These are phyloP conservation scores for Xylaria sp. DNA, from an alignment of 2,329 filamentous ascomycete species.

Conservation along the genomic window DNA sequence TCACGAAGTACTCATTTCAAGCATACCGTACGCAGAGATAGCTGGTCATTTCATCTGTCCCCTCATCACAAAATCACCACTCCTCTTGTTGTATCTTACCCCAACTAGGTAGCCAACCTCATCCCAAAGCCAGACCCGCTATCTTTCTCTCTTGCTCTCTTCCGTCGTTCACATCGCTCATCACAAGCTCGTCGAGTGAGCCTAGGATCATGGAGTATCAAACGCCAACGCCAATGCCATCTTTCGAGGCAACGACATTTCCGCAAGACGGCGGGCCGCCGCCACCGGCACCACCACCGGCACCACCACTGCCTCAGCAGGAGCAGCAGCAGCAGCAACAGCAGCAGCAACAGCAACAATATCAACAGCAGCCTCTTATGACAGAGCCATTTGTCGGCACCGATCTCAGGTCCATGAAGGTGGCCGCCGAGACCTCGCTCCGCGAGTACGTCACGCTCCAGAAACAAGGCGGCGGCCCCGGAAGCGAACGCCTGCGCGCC, in stretches of 20 bases:
- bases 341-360: constrained; percentile 14
- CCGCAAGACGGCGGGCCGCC: neutral
- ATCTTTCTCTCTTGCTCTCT: neutral
- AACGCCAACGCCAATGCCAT: constrained; percentile 24
- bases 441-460: constrained; percentile 52
- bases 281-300: constrained; percentile 1
- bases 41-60: neutral
- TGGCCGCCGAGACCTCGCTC: constrained; percentile 50
- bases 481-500: constrained; percentile 54
- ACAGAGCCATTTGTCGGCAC: constrained; percentile 39
- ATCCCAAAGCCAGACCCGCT: neutral
- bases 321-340: constrained; percentile 5
- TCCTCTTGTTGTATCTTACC: neutral
- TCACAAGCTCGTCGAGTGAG: neutral
- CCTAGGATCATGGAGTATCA: constrained; percentile 26
- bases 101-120: neutral
- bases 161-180: neutral
- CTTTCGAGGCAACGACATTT: constrained; percentile 21
- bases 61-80: neutral
- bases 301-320: constrained; percentile 3
- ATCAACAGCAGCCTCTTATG: neutral
- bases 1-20: neutral
- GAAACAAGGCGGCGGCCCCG: constrained; percentile 50
- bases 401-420: constrained; percentile 42
- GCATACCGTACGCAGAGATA: neutral